phyloP scores from a whole-genome alignment of 1,284 basidiomycete species.

The Ustilago lituana region DNA sequence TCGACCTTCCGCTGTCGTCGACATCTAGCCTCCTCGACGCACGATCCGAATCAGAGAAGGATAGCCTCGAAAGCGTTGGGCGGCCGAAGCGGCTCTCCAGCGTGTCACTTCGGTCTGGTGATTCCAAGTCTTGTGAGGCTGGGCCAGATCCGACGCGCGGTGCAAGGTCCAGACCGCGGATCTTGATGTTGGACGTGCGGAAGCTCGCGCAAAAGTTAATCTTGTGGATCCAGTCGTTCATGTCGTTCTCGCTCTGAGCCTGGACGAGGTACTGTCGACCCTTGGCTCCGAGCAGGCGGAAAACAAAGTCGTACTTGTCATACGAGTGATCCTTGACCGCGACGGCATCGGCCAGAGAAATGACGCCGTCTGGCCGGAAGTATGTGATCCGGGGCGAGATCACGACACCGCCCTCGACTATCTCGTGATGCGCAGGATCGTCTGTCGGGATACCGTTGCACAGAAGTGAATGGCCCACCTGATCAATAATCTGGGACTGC shows the following conservation, averaged over 20 bases:
- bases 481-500: constrained; percentile 71
- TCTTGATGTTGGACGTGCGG: constrained; percentile 83
- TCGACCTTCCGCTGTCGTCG: constrained; percentile 32
- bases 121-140: constrained; percentile 12
- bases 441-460: constrained; percentile 41
- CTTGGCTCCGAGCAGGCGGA: constrained; percentile 76
- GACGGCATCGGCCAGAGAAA: constrained; percentile 73
- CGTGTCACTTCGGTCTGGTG: constrained; percentile 62
- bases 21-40: constrained; percentile 8
- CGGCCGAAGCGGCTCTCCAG: constrained; percentile 28
- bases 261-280: constrained; percentile 82
- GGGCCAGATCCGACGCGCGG: constrained; percentile 19
- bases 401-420: constrained; percentile 61
- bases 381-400: constrained; percentile 72
- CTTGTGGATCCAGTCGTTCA: constrained; percentile 89
- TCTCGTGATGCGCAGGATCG: constrained; percentile 6
- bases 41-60: constrained; percentile 28
- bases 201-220: constrained; percentile 96
- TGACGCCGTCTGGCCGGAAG: constrained; percentile 86
- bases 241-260: constrained; percentile 76
- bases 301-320: constrained; percentile 75
- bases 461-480: constrained; percentile 44
- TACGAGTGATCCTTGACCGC: constrained; percentile 58
- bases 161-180: constrained; percentile 73
- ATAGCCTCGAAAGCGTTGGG: constrained; percentile 9